A percentile compares a stretch with the other conserved stretches of the same genome.
These are phyloP conservation scores for Phytopythium chamaehyphon DNA, from an alignment of 352 stramenopile species.

Conservation along the genomic window DNA sequence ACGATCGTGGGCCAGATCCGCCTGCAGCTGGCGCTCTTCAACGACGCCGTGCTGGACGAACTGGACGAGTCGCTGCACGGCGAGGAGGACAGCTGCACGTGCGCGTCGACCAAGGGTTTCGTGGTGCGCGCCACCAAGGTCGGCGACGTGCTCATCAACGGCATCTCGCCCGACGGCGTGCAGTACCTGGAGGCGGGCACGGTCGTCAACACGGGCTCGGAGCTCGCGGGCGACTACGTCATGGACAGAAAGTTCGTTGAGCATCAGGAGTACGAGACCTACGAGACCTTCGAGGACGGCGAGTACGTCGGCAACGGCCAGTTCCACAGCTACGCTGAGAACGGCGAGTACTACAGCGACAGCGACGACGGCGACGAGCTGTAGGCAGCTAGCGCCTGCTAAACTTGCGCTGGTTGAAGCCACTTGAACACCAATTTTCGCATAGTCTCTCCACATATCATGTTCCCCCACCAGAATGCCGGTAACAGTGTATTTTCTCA, in stretches of 20 bases:
- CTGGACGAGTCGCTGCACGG: constrained; percentile 41
- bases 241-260: constrained; percentile 52
- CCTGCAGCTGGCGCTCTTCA: constrained; percentile 71
- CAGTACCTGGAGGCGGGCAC: constrained; percentile 70
- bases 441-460: background rate
- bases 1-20: constrained; percentile 75
- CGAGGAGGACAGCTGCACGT: constrained; percentile 69
- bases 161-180: constrained; percentile 63
- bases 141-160: constrained; percentile 67
- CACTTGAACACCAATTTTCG: no score
- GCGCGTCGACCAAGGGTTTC: constrained; percentile 31
- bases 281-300: constrained; percentile 1
- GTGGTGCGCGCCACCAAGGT: constrained; percentile 66
- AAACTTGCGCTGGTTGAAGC: no score
- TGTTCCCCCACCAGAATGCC: no score
- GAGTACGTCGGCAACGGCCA: constrained; percentile 4
- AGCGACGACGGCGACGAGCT: constrained; percentile 12
- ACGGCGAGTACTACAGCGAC: background rate
- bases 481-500: no score
- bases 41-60: constrained; percentile 73
- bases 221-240: constrained; percentile 69
- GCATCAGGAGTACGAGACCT: constrained; percentile 1
- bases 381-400: background rate
- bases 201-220: constrained; percentile 54
- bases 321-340: constrained; percentile 3